phyloP scores from a whole-genome alignment of 768 basidiomycete genomes.

The Russula abietina region DNA sequence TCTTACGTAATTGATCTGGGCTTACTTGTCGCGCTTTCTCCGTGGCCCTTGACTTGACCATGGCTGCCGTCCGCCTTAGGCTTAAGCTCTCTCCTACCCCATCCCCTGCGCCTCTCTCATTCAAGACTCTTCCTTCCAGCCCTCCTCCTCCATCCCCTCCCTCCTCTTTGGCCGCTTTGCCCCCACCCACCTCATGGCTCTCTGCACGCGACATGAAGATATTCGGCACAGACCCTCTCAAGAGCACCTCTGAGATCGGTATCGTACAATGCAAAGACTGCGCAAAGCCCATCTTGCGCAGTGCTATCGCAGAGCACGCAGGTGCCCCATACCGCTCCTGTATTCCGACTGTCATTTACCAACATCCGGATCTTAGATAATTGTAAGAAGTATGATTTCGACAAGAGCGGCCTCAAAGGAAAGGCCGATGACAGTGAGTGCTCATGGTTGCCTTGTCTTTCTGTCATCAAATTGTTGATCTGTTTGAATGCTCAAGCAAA shows the following conservation, averaged over 20 bases:
- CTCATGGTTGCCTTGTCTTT: neutral
- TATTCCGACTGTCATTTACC: neutral
- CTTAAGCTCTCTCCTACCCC: constrained; percentile 33
- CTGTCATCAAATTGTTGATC: constrained; percentile 1
- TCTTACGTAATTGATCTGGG: neutral
- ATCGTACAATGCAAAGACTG: constrained; percentile 76
- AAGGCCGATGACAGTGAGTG: constrained; percentile 43
- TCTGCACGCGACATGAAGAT: constrained; percentile 83
- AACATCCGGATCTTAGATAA: constrained; percentile 37
- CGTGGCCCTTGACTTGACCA: too few relatives aligned
- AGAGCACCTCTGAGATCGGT: constrained; percentile 49
- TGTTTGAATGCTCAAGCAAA: constrained; percentile 36
- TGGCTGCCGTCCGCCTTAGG: constrained; percentile 40
- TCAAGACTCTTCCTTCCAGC: constrained; percentile 41
- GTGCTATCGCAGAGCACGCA: constrained; percentile 67
- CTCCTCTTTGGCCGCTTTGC: constrained; percentile 32
- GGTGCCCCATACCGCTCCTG: constrained; percentile 39
- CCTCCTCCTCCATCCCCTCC: constrained; percentile 34
- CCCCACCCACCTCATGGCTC: constrained; percentile 81
- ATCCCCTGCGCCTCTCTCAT: constrained; percentile 49
- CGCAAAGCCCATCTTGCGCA: constrained; percentile 71
- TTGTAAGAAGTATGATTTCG: constrained; percentile 54
- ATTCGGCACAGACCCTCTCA: constrained; percentile 71
- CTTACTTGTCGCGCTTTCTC: neutral
- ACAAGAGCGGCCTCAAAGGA: constrained; percentile 52